Percentiles rank a stretch among this genome's conserved stretches.
Conservation (phyloP, 139 green algal species). For the Closterium sp. region DNA sequence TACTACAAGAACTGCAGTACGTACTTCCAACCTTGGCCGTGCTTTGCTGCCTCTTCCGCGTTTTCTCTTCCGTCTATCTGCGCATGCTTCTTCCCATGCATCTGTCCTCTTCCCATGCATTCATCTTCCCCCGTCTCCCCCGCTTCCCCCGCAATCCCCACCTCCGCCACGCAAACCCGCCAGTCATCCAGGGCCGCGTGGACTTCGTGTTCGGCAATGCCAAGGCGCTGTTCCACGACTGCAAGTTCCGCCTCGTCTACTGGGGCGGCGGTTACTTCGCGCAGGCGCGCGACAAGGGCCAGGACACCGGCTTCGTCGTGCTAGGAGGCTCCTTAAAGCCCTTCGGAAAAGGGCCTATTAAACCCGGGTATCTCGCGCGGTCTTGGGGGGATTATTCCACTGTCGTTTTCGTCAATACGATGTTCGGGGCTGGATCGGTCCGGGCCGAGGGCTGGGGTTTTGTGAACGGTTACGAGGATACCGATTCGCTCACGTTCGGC, state of each 20-base stretch:
- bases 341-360: neutral
- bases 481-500: neutral
- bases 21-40: neutral
- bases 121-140: neutral
- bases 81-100: neutral
- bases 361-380: neutral
- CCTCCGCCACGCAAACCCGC: neutral
- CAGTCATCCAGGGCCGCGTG: constrained; percentile 3
- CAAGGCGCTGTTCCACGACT: constrained; percentile 11
- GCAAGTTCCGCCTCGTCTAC: neutral
- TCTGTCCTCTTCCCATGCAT: neutral
- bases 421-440: neutral
- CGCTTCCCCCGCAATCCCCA: neutral
- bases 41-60: neutral
- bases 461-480: neutral
- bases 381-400: neutral
- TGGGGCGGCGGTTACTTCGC: neutral
- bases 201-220: constrained; percentile 7
- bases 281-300: neutral
- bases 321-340: neutral
- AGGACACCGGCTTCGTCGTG: neutral
- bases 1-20: constrained; percentile 36
- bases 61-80: neutral
- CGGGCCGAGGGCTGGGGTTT: neutral
- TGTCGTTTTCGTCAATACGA: neutral